A percentile compares a stretch with the other conserved stretches of the same genome.
These are phyloP conservation scores for Falciphora oryzae DNA, from an alignment of 2,329 filamentous ascomycete genomes.

Conservation along the genomic window DNA sequence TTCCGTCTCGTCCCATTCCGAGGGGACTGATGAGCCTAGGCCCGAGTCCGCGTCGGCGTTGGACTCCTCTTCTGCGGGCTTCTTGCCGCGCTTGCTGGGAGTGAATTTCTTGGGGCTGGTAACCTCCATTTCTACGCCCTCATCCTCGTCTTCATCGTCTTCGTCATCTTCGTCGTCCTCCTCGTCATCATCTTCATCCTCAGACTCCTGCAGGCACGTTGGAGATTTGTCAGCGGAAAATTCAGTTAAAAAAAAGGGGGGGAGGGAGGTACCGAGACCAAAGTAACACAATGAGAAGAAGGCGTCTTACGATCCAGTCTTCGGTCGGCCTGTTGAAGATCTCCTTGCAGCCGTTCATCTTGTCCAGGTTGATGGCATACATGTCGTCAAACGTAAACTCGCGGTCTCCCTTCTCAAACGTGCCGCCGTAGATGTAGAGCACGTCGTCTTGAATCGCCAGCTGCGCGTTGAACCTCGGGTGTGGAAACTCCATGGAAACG, in stretches of 20 bases:
- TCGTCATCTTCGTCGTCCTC: slow-evolving; percentile 58
- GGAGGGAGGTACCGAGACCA: neutral
- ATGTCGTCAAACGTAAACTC: slow-evolving; percentile 96
- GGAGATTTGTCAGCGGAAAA: slow-evolving; percentile 6
- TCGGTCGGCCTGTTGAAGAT: slow-evolving; percentile 73
- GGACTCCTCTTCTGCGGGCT: slow-evolving; percentile 34
- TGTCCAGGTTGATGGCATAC: slow-evolving; percentile 88
- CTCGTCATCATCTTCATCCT: slow-evolving; percentile 55
- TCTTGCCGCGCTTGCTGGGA: slow-evolving; percentile 53
- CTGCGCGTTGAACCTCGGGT: slow-evolving; percentile 85
- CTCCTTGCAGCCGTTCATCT: slow-evolving; percentile 89
- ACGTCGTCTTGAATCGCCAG: slow-evolving; percentile 87
- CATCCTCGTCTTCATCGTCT: slow-evolving; percentile 48
- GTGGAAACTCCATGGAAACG: slow-evolving; percentile 76
- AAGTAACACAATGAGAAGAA: neutral
- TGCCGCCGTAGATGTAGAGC: slow-evolving; percentile 91
- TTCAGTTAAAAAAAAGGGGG: slow-evolving; percentile 31
- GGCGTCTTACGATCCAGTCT: slow-evolving; percentile 69
- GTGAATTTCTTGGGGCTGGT: slow-evolving; percentile 37
- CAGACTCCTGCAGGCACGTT: neutral
- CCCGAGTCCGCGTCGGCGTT: slow-evolving; percentile 31
- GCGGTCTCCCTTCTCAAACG: slow-evolving; percentile 88
- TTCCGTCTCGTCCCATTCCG: slow-evolving; percentile 42
- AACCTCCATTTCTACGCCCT: slow-evolving; percentile 40
- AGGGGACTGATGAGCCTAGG: slow-evolving; percentile 19